Base-by-base conservation (phyloP, 345 rosid genomes). In the Microthlaspi erraticum region DNA sequence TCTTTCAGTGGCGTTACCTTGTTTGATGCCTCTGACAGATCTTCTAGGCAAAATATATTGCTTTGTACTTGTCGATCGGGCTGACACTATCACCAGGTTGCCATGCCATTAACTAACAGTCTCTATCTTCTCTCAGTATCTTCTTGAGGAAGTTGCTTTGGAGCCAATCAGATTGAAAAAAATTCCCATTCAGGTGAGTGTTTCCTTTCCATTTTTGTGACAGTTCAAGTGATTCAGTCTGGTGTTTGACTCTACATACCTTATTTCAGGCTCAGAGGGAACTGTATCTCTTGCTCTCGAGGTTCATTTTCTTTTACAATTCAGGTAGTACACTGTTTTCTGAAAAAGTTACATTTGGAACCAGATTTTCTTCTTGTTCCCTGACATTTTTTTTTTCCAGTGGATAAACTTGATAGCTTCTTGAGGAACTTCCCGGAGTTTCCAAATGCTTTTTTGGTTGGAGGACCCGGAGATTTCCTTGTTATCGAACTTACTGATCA, bases 401-500 rank as follows among this genome's bases (percentile, higher is more conserved):
- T 58, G 78, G 91, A 95, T 75, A 95, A 83, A 76, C 85, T 88
- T 3, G 86, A 86, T 51, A 78, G 82, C 69, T 92, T 95, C 85
- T 76, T 95, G 49, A 81, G 87, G 80, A 84, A 83, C 13, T 83
- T 82, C 39, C 99, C 99, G 4, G 68, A 72, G 68, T 91, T 94
- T 61, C 87, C 89, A 43, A 94, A 91, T 77, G 89, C 96, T 58
- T 92, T 95, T 79, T 82, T 92, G 79, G 71, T 90, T 73, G 97
- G 98, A 50, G 84, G 98, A 71, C 83, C 99, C 1, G 88, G 86
- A 57, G 99, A 95, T 70, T 81, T 88, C 80, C 83, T 95, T 79
- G 98, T 95, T 48, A 92, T 85, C 48, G 99, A 95, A 80, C 87
- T 92, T 58, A 75, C 99, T 20, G 97, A 95, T 68, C 99, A 95